Percentiles rank a stretch among this genome's conserved stretches.
phyloP scores from a whole-genome alignment of 495 filamentous ascomycete genomes.

The Thermothielavioides terrestris region DNA sequence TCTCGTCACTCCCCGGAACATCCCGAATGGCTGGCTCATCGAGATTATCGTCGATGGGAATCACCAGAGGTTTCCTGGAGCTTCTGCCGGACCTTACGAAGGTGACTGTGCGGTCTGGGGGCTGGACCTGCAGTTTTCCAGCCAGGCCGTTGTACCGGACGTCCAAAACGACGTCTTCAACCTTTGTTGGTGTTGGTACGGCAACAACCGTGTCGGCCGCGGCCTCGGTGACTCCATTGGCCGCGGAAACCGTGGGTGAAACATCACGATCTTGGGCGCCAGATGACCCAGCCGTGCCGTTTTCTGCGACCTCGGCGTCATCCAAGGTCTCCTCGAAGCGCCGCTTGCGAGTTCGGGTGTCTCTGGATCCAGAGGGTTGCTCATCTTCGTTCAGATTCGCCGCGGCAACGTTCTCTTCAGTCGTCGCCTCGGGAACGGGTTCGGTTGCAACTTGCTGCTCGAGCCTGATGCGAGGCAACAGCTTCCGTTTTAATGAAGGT shows the following conservation, averaged over 20 bases:
- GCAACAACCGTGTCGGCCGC: no score
- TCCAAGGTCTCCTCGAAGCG: slow-evolving; percentile 1
- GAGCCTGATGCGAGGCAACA: slow-evolving; percentile 10
- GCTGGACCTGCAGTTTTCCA: slow-evolving; percentile 13
- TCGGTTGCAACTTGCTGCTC: not conserved
- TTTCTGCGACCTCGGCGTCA: not conserved
- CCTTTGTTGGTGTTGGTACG: not conserved
- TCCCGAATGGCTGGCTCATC: slow-evolving; percentile 9
- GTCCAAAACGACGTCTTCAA: slow-evolving; percentile 4
- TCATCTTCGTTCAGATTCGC: not conserved
- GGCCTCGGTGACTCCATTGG: not conserved
- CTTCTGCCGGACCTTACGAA: slow-evolving; percentile 4
- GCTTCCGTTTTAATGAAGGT: slow-evolving; percentile 19
- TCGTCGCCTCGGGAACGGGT: not conserved
- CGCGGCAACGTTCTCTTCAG: not conserved
- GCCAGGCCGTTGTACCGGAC: slow-evolving; percentile 12
- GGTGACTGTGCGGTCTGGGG: not conserved
- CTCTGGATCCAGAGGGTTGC: not conserved
- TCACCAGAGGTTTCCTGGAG: slow-evolving; percentile 10
- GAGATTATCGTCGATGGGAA: slow-evolving; percentile 11
- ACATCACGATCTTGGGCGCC: not conserved
- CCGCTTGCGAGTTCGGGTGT: slow-evolving; percentile 1
- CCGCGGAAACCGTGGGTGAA: not conserved
- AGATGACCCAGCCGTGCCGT: not conserved
- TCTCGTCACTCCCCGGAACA: slow-evolving; percentile 11